Evolutionary conservation across 495 filamentous ascomycete genomes (phyloP), one percentile per base, ranked within the genome.

Genomic region (Letharia lupina): DNA sequence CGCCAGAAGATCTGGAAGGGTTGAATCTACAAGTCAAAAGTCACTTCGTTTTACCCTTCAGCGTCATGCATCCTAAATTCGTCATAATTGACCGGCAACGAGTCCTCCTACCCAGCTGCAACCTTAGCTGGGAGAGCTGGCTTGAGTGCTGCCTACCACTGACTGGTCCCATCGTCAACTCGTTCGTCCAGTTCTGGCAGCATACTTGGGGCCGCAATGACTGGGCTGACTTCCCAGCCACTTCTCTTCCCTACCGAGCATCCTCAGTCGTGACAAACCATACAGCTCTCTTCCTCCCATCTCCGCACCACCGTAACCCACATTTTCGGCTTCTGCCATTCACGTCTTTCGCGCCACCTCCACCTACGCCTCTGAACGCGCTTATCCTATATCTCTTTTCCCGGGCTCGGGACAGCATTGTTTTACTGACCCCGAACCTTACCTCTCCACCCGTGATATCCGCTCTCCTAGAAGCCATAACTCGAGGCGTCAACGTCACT

Each of bases 121-220:
- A 92, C 72, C 82, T 92, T 2, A 90, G 87, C 70, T 90, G 85
- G 85, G 89, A 91, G 72, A 67, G 79, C 18, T 92, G 89, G 89
- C 80, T 91, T 39, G 89, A 91, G 73, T 86, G 86, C 3, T 88
- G 84, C 63, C 74, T 89, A 11, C 80, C 83, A 54, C 69, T 90
- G 33, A 77, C 74, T 8, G 89, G 89, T 2, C 76, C 78, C 0
- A 77, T 84, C 0, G 81, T 87, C 8, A 59, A 60, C 18, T 71
- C 78, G n/a, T 78, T 91, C 20, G 50, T 87, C 33, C 68, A 75
- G 5, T 90, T 90, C 68, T 90, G 86, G 76, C 64, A 70, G 40
- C 57, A 74, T 12, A 79, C 88, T 67, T 83, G 89, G 89, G 82
- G 69, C 13, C 57, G 68, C 66, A 42, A 77, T 74, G 62, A 67